These are phyloP conservation scores for Uncinocarpus reesii DNA, from an alignment of 2,329 filamentous ascomycete species.

Conservation along the genomic window DNA sequence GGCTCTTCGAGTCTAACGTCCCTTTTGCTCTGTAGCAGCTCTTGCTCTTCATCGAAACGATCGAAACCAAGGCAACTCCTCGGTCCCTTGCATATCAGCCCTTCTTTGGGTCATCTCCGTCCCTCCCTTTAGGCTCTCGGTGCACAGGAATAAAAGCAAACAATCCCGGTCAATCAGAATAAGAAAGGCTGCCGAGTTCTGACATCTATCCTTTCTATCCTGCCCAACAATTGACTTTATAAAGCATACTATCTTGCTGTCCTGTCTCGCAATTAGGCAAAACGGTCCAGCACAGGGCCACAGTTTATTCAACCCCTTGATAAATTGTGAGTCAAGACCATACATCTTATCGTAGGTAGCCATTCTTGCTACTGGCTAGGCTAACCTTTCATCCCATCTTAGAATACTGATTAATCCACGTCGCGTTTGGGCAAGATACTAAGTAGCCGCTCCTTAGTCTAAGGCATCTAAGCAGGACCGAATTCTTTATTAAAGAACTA, in stretches of 20 bases:
- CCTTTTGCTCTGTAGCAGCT: no score
- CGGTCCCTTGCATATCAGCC: constrained; percentile 1
- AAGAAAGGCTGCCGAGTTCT: constrained; percentile 6
- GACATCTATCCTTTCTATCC: constrained; percentile 5
- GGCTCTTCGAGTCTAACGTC: constrained; percentile 1
- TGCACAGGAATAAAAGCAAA: not conserved
- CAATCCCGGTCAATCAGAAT: not conserved
- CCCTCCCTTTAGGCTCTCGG: constrained; percentile 9
- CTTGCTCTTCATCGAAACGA: not conserved
- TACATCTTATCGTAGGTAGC: not conserved
- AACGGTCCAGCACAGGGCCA: not conserved
- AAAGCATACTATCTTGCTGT: not conserved
- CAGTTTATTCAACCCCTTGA: constrained; percentile 3
- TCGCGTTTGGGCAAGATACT: not conserved
- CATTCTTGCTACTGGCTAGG: not conserved
- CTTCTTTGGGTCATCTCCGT: constrained; percentile 1
- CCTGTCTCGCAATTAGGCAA: constrained; percentile 5
- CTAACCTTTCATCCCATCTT: constrained; percentile 8
- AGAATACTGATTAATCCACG: constrained; percentile 1
- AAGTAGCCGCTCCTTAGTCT: constrained; percentile 3
- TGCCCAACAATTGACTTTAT: not conserved
- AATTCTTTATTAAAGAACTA: not conserved
- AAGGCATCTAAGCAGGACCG: constrained; percentile 10
- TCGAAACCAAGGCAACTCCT: not conserved
- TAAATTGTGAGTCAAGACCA: not conserved